phyloP scores from a whole-genome alignment of 164 flowering plant genomes.

The Hamamelis virginiana region DNA sequence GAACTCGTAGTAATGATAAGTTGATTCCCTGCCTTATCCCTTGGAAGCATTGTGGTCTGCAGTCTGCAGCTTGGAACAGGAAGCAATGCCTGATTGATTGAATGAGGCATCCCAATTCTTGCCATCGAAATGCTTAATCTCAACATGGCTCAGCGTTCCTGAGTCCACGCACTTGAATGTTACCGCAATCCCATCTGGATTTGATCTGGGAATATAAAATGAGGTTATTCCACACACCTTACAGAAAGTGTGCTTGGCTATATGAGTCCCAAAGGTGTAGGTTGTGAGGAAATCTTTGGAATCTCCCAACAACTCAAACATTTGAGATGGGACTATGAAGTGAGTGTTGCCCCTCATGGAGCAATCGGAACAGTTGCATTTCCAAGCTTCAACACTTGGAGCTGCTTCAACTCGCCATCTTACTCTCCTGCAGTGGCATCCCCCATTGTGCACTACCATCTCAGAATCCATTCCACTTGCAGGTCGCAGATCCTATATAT shows the following conservation, averaged over 20 bases:
- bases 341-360: constrained; percentile 78
- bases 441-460: constrained; percentile 61
- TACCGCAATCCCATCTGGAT: constrained; percentile 79
- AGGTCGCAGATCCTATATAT: no score
- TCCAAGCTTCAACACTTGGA: constrained; percentile 61
- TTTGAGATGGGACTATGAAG: constrained; percentile 66
- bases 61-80: constrained; percentile 42
- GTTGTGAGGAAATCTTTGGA: constrained; percentile 64
- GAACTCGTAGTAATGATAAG: no score
- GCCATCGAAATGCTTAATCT: constrained; percentile 70
- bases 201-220: constrained; percentile 74
- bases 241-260: constrained; percentile 87
- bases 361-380: constrained; percentile 80
- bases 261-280: constrained; percentile 86
- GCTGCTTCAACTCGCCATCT: constrained; percentile 76
- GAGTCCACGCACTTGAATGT: constrained; percentile 64
- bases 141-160: constrained; percentile 70
- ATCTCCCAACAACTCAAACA: constrained; percentile 59
- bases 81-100: constrained; percentile 45
- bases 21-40: no score
- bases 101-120: constrained; percentile 68
- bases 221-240: constrained; percentile 92
- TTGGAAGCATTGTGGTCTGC: no score
- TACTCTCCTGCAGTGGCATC: constrained; percentile 76
- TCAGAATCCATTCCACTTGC: constrained; percentile 30